Conservation (phyloP, 2,329 filamentous ascomycete species). For the Beauveria brongniartii region DNA sequence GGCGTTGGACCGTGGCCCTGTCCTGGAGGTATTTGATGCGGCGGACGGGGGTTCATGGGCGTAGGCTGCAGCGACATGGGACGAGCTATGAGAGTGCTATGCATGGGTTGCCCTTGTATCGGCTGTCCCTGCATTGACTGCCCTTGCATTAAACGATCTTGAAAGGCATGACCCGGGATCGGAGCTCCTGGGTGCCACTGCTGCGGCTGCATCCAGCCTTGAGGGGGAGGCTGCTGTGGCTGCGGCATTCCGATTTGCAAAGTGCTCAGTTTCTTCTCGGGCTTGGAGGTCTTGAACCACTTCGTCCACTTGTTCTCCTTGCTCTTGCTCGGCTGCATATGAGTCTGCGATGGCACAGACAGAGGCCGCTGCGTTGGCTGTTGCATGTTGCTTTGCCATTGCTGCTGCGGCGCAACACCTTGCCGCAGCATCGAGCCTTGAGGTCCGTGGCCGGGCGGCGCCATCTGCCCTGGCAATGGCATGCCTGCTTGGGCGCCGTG, state of each 20-base stretch:
- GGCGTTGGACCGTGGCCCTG: neutral
- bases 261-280: neutral
- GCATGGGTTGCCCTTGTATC: neutral
- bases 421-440: neutral
- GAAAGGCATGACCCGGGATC: neutral
- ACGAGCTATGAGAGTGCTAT: neutral
- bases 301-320: slow-evolving; percentile 23
- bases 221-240: slow-evolving; percentile 4
- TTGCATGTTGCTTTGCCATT: slow-evolving; percentile 7
- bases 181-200: neutral
- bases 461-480: slow-evolving; percentile 9
- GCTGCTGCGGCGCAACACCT: neutral
- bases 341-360: slow-evolving; percentile 15
- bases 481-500: neutral
- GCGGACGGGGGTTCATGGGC: neutral
- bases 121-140: neutral
- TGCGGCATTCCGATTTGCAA: neutral
- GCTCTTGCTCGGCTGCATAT: slow-evolving; percentile 14
- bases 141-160: neutral
- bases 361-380: slow-evolving; percentile 12
- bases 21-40: neutral
- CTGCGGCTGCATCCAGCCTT: slow-evolving; percentile 3
- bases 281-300: slow-evolving; percentile 22
- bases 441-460: slow-evolving; percentile 9
- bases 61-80: neutral